A percentile compares a stretch with the other conserved stretches of the same genome.
phyloP scores from a whole-genome alignment of 2,329 filamentous ascomycete genomes.

The Fusarium anguioides region DNA sequence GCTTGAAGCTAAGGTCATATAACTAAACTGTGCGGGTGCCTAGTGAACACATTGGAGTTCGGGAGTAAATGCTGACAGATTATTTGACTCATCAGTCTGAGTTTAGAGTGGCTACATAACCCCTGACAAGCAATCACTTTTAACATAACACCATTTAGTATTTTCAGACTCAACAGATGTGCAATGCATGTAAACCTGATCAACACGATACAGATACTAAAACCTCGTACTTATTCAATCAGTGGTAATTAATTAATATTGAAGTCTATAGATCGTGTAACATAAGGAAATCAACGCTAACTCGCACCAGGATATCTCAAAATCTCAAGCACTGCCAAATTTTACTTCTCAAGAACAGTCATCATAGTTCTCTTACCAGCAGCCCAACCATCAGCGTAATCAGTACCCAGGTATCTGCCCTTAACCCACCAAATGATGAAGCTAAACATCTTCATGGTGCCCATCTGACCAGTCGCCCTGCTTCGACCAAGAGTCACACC shows the following conservation, averaged over 20 bases:
- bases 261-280: not conserved
- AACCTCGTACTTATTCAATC: not conserved
- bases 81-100: not conserved
- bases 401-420: constrained; percentile 53
- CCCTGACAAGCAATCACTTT: not conserved
- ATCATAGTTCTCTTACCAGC: constrained; percentile 50
- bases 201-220: not conserved
- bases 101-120: not conserved
- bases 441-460: constrained; percentile 52
- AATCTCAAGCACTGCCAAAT: not conserved
- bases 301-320: not conserved
- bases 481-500: constrained; percentile 55
- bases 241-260: not conserved
- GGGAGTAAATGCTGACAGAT: not conserved
- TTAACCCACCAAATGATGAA: constrained; percentile 54
- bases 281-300: constrained; percentile 7
- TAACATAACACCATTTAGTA: not conserved
- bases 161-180: not conserved
- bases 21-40: too few relatives aligned
- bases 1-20: not conserved
- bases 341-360: constrained; percentile 49
- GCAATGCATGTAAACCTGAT: not conserved
- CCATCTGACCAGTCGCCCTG: constrained; percentile 54
- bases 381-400: constrained; percentile 47
- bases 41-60: not conserved